Evolutionary conservation across 805 yeast genomes (phyloP).

Genomic region (Brettanomyces anomalus): DNA sequence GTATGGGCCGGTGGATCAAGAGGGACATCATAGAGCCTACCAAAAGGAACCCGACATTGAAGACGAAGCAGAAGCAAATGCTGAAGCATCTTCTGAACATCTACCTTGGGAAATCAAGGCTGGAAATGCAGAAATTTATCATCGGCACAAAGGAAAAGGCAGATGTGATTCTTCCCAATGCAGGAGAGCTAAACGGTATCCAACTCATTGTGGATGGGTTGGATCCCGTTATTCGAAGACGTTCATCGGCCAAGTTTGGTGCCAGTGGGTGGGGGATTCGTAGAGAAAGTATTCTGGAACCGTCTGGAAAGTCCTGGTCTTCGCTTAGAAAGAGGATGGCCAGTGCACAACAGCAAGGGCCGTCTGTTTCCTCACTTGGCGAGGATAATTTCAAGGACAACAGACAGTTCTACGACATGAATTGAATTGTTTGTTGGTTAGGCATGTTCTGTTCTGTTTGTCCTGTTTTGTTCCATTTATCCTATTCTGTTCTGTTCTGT

Average conservation of each 20-base stretch:
- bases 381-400: conserved; percentile 21
- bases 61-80: conserved; percentile 6
- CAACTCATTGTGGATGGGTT: conserved; percentile 58
- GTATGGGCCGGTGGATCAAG: conserved; percentile 72
- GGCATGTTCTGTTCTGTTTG: background rate
- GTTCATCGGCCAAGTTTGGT: conserved; percentile 6
- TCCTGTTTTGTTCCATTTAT: background rate
- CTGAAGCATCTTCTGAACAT: conserved; percentile 30
- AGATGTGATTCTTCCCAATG: conserved; percentile 90
- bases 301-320: background rate
- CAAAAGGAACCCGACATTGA: conserved; percentile 1
- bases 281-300: background rate
- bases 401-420: conserved; percentile 20
- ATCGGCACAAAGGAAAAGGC: conserved; percentile 64
- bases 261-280: background rate
- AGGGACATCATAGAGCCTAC: conserved; percentile 17
- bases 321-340: background rate
- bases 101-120: conserved; percentile 49
- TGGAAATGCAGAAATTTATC: conserved; percentile 60
- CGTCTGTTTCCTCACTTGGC: conserved; percentile 19
- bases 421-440: conserved; percentile 5
- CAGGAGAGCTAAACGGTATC: conserved; percentile 93
- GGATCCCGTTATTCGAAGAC: conserved; percentile 25
- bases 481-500: background rate
- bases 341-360: conserved; percentile 8